phyloP scores from a whole-genome alignment of 139 green algal species.

The Nannochloris sp. region DNA sequence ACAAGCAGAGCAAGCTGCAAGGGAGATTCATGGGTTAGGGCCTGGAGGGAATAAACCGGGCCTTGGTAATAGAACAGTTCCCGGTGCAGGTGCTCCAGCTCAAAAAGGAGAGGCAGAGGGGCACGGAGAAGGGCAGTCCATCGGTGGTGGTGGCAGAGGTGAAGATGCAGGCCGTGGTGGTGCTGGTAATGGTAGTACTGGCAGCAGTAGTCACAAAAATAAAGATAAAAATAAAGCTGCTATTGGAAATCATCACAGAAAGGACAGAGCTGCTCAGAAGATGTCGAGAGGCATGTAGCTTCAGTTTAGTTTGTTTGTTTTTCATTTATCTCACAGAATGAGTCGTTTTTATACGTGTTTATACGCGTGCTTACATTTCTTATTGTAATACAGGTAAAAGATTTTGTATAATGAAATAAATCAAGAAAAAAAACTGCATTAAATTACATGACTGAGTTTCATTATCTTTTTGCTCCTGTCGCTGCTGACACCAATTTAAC shows the following conservation, averaged over 20 bases:
- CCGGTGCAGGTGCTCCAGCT: slow-evolving; percentile 1
- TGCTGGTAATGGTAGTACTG: background rate
- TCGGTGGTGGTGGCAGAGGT: background rate
- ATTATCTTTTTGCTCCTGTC: background rate
- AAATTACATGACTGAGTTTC: background rate
- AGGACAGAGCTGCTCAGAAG: slow-evolving; percentile 61
- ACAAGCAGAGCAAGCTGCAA: slow-evolving; percentile 28
- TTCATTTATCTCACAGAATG: no score
- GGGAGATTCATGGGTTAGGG: slow-evolving; percentile 58
- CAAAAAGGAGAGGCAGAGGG: background rate
- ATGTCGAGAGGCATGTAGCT: slow-evolving; percentile 12
- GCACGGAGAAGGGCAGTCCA: background rate
- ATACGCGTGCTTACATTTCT: no score
- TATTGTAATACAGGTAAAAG: background rate
- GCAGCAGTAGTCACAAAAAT: slow-evolving; percentile 9
- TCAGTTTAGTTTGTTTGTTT: background rate
- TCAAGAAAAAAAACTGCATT: background rate
- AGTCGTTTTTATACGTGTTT: background rate
- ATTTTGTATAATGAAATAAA: slow-evolving; percentile 2
- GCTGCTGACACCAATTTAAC: slow-evolving; percentile 16
- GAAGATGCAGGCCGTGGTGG: background rate
- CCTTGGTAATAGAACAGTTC: background rate
- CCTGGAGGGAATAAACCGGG: slow-evolving; percentile 44
- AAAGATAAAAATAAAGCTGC: slow-evolving; percentile 73
- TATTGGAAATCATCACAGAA: slow-evolving; percentile 69